Percentiles rank a stretch among this genome's conserved stretches.
Conservation (phyloP, 257 asterid species). For the Penstemon eatonii region DNA sequence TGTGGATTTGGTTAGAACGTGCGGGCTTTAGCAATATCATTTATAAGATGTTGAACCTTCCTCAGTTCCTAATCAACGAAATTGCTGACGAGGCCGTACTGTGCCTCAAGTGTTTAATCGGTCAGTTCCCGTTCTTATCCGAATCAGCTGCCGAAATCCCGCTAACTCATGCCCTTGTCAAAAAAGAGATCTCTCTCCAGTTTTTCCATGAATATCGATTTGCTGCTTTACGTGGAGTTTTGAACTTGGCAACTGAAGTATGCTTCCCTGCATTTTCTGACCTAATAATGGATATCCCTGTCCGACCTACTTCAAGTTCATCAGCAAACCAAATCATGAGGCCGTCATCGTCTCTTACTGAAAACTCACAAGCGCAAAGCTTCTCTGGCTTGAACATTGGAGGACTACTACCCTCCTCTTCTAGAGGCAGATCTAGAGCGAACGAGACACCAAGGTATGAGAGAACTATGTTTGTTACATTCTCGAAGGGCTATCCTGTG, state of each 20-base stretch:
- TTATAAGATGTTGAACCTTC: constrained; percentile 34
- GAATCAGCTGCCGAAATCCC: constrained; percentile 35
- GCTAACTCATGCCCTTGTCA: constrained; percentile 36
- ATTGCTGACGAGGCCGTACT: constrained; percentile 58
- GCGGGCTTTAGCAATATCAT: constrained; percentile 31
- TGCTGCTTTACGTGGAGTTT: constrained; percentile 23
- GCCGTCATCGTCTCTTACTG: not conserved
- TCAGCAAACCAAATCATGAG: not conserved
- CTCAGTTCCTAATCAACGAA: constrained; percentile 33
- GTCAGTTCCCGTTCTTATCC: not conserved
- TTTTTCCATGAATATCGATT: constrained; percentile 35
- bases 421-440: not conserved
- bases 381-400: constrained; percentile 27
- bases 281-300: constrained; percentile 21
- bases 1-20: constrained; percentile 66
- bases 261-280: constrained; percentile 46
- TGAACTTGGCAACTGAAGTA: constrained; percentile 26
- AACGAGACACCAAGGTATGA: constrained; percentile 25
- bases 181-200: constrained; percentile 33
- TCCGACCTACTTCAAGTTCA: constrained; percentile 9
- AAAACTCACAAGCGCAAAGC: constrained; percentile 14
- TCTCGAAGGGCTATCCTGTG: constrained; percentile 67
- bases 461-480: constrained; percentile 63
- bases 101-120: constrained; percentile 43
- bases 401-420: not conserved